Base-by-base conservation (phyloP, 352 stramenopile species). In the Globisporangium carolinianum region DNA sequence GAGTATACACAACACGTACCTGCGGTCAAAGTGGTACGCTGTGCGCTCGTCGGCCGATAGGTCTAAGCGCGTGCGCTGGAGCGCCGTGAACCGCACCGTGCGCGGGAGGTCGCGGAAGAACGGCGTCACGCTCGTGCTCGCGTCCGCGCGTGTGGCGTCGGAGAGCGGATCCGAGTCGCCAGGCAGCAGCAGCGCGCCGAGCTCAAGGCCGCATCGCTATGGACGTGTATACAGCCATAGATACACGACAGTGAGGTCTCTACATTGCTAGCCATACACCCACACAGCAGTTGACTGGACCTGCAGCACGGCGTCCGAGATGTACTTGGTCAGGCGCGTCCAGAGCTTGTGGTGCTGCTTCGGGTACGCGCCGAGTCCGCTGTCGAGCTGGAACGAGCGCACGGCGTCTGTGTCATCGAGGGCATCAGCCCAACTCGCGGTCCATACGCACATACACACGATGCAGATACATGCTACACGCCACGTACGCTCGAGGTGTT, bases 11-110 rank as follows among this genome's bases (percentile, higher is more conserved):
- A 10, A 18, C 8, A 55, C 68, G 7, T 51, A 92, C 81, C 85
- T 94, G 45, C 69, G 67, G 63, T 93, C 83, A 35, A 93, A 87
- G 57, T 91, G 71, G 60, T 92, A 94, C 15, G 62, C 53, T n/a
- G 85, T 94, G 15, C 83, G 75, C 36, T 86, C 79, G 32, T 60
- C 47, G 5, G 71, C 71, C 1, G 65, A 65, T 43, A 92, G 59
- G 35, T 46, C 14, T 24, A 54, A 59, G 8, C 65, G 67, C 24
- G 69, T 76, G n/a, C 64, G 68, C 17, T 87, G 53, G n/a, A 91
- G 55, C 0, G 58, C 15, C 24, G 82, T 91, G 64, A 92, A 94
- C 3, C 68, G 74, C 39, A 85, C 77, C 0, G 80, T 92, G n/a
- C 82, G 78, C 37, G 84, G 78, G 42, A 84, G 61, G 54, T 94